These are phyloP conservation scores for Quambalaria eucalypti DNA, from an alignment of 1,284 basidiomycete genomes.

Conservation along the genomic window DNA sequence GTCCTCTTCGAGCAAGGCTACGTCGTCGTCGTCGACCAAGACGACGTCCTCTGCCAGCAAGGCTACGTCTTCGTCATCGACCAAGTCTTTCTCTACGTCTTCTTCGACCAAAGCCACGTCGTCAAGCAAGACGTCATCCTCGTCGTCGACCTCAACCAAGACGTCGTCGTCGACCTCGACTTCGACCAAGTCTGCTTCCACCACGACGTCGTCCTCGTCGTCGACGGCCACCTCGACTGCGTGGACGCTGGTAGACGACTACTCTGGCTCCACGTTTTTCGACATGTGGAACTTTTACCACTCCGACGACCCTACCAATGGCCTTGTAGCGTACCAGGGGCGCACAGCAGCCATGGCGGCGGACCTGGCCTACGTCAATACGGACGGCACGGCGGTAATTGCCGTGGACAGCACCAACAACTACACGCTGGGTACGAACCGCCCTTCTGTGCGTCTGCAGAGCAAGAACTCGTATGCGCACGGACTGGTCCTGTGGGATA, in stretches of 20 bases:
- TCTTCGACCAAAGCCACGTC: conserved; percentile 5
- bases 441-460: conserved; percentile 22
- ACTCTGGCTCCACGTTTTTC: background rate
- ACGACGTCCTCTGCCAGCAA: conserved; percentile 35
- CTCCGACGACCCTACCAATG: background rate
- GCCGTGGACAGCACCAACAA: conserved; percentile 9
- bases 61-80: conserved; percentile 8
- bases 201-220: background rate
- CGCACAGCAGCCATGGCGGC: background rate
- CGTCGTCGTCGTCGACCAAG: conserved; percentile 46
- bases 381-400: conserved; percentile 11
- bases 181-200: background rate
- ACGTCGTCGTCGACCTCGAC: background rate
- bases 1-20: conserved; percentile 8
- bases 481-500: conserved; percentile 30
- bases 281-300: conserved; percentile 1
- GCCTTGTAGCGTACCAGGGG: background rate
- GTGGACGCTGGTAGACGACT: background rate
- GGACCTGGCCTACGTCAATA: background rate
- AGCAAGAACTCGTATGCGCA: conserved; percentile 27
- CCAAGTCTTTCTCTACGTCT: conserved; percentile 12
- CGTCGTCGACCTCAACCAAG: background rate
- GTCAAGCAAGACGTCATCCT: background rate
- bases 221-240: background rate
- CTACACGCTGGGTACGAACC: conserved; percentile 1